Conservation (phyloP, 176 grass and related monocot species). For the Leersia perrieri region DNA sequence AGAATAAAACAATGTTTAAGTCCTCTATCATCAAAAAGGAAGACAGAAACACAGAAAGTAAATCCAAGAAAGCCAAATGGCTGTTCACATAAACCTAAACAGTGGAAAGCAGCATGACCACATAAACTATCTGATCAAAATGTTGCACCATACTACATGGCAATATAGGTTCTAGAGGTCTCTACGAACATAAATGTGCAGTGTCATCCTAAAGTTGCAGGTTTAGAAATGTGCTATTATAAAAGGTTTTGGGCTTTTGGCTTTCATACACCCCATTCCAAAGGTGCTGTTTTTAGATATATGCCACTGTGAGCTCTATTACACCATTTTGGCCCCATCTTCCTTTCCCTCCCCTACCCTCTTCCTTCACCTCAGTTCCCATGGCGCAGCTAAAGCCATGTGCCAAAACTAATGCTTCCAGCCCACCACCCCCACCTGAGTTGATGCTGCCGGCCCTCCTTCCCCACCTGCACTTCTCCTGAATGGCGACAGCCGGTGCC, state of each 20-base stretch:
- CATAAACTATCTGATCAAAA: constrained; percentile 7
- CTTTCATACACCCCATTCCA: too few species aligned
- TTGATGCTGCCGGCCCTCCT: not conserved
- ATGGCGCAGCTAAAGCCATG: not conserved
- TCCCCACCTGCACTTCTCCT: not conserved
- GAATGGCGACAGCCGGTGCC: not conserved
- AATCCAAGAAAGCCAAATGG: not conserved
- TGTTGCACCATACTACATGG: not conserved
- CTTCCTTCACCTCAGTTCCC: not conserved
- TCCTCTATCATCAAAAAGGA: not conserved
- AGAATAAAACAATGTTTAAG: not conserved
- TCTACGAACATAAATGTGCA: not conserved
- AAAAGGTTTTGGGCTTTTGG: too few species aligned
- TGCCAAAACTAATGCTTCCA: not conserved
- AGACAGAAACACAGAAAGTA: not conserved
- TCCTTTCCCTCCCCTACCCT: not conserved
- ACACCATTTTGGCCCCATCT: not conserved
- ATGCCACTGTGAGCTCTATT: not conserved
- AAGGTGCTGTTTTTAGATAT: not conserved
- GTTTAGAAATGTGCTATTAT: not conserved
- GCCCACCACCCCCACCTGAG: not conserved
- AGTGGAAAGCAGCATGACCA: constrained; percentile 5
- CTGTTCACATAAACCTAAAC: not conserved
- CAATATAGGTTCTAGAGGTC: not conserved
- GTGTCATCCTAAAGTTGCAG: not conserved